Evolutionary conservation across 108 stramenopile genomes (phyloP).

Genomic region (Tribonema minus): DNA sequence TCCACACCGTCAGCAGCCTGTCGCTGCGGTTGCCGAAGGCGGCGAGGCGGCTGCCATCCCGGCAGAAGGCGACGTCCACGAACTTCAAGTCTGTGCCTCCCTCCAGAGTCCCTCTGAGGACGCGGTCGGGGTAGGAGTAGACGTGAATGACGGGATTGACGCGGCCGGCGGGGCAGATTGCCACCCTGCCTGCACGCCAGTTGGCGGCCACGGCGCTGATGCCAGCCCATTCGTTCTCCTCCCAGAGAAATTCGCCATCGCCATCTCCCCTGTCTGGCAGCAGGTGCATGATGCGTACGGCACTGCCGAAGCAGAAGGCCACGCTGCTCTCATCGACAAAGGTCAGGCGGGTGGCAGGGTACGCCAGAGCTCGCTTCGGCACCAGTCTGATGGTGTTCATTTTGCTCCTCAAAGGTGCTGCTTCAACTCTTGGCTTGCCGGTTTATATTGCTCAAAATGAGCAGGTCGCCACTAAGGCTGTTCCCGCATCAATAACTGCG

Average conservation of each 20-base stretch:
- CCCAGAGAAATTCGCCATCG: slow-evolving; percentile 39
- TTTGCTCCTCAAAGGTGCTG: too few species aligned
- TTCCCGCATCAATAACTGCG: too few species aligned
- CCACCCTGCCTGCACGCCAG: slow-evolving; percentile 20
- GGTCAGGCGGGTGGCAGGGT: slow-evolving; percentile 29
- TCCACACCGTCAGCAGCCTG: slow-evolving; percentile 32
- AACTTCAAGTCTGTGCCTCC: slow-evolving; percentile 23
- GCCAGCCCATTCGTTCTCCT: slow-evolving; percentile 40
- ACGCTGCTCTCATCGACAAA: slow-evolving; percentile 39
- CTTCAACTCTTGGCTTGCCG: too few species aligned
- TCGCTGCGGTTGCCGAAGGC: slow-evolving; percentile 35
- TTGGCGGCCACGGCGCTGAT: slow-evolving; percentile 29
- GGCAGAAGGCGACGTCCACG: slow-evolving; percentile 26
- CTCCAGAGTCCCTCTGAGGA: slow-evolving; percentile 7
- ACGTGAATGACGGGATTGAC: slow-evolving; percentile 32
- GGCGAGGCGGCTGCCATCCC: slow-evolving; percentile 14
- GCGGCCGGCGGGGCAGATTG: slow-evolving; percentile 21
- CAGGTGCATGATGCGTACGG: slow-evolving; percentile 31
- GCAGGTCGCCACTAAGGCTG: too few species aligned
- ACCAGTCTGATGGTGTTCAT: slow-evolving; percentile 11
- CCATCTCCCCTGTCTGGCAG: slow-evolving; percentile 42
- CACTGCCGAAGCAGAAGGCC: slow-evolving; percentile 29
- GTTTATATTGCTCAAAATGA: too few species aligned
- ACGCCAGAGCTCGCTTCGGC: slow-evolving; percentile 29
- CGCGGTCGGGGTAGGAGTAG: slow-evolving; percentile 15